These are phyloP conservation scores for Phytophthora sojae DNA, from an alignment of 352 stramenopile genomes.

Conservation along the genomic window DNA sequence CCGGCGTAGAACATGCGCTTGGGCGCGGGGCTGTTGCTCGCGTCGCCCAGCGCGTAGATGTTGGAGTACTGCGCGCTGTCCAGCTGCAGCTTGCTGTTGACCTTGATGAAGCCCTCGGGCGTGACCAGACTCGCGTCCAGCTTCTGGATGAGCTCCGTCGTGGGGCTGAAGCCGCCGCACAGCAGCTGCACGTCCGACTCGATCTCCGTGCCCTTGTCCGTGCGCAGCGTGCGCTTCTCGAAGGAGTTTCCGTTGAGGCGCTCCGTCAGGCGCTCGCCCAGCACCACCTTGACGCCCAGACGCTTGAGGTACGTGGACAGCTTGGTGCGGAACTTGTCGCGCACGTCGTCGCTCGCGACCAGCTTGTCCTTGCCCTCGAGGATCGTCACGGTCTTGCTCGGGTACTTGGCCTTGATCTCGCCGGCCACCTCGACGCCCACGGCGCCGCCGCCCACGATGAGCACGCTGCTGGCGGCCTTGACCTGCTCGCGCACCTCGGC, in stretches of 20 bases:
- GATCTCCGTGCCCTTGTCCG: constrained; percentile 57
- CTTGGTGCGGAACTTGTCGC: constrained; percentile 55
- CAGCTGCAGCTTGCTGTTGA: constrained; percentile 57
- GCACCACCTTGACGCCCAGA: constrained; percentile 57
- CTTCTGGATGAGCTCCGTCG: constrained; percentile 45
- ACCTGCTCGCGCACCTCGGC: constrained; percentile 53
- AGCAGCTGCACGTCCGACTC: constrained; percentile 58
- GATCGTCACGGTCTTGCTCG: constrained; percentile 66
- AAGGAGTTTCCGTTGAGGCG: constrained; percentile 48
- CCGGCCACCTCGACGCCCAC: constrained; percentile 65
- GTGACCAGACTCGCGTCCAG: constrained; percentile 49
- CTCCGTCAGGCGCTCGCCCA: constrained; percentile 49
- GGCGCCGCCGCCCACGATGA: constrained; percentile 67
- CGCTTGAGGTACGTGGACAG: constrained; percentile 43
- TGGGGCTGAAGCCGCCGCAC: constrained; percentile 48
- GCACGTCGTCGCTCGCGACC: constrained; percentile 42
- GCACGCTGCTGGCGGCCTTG: constrained; percentile 47
- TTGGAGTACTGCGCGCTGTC: constrained; percentile 50
- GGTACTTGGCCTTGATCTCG: constrained; percentile 65
- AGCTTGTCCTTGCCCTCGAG: constrained; percentile 43
- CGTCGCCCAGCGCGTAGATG: constrained; percentile 64
- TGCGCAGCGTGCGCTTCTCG: constrained; percentile 54
- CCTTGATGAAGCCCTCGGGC: constrained; percentile 47
- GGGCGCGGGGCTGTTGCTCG: constrained; percentile 52
- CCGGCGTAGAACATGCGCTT: constrained; percentile 54